phyloP scores from a whole-genome alignment of 1,139 yeast genomes.

The Yamadazyma atmosphaerica region DNA sequence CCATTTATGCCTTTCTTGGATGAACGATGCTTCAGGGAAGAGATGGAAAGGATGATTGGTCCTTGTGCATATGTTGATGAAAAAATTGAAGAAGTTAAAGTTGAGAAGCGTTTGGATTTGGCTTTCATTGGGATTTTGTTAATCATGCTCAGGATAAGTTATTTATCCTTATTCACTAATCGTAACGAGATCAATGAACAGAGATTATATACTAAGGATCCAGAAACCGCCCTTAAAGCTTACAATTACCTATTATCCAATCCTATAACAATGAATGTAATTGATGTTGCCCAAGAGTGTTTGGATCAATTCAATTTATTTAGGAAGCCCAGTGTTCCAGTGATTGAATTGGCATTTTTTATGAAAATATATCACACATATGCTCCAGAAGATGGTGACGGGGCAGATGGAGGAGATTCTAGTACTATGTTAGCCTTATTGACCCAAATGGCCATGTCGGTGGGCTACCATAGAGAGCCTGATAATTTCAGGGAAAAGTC shows the following conservation, averaged over 20 bases:
- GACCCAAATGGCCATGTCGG: constrained; percentile 41
- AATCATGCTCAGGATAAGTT: constrained; percentile 29
- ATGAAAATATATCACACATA: constrained; percentile 37
- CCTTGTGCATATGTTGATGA: constrained; percentile 22
- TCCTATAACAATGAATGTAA: constrained; percentile 47
- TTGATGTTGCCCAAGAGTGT: constrained; percentile 53
- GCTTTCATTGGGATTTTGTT: constrained; percentile 34
- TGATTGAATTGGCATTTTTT: constrained; percentile 48
- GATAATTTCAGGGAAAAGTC: constrained; percentile 21
- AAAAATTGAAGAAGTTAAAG: constrained; percentile 19
- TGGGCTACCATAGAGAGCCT: constrained; percentile 50
- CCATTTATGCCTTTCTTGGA: constrained; percentile 41
- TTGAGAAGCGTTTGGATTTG: constrained; percentile 33
- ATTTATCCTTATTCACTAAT: constrained; percentile 36
- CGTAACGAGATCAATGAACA: constrained; percentile 27
- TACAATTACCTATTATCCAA: constrained; percentile 44
- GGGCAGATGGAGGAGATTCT: constrained; percentile 47
- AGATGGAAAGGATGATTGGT: constrained; percentile 28
- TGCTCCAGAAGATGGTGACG: constrained; percentile 56
- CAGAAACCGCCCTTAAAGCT: constrained; percentile 25
- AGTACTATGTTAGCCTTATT: constrained; percentile 37
- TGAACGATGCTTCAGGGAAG: constrained; percentile 24
- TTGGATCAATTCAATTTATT: constrained; percentile 51
- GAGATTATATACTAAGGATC: constrained; percentile 24
- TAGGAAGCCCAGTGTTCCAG: constrained; percentile 47